phyloP scores from a whole-genome alignment of 495 filamentous ascomycete genomes.

The Neurospora sp. region DNA sequence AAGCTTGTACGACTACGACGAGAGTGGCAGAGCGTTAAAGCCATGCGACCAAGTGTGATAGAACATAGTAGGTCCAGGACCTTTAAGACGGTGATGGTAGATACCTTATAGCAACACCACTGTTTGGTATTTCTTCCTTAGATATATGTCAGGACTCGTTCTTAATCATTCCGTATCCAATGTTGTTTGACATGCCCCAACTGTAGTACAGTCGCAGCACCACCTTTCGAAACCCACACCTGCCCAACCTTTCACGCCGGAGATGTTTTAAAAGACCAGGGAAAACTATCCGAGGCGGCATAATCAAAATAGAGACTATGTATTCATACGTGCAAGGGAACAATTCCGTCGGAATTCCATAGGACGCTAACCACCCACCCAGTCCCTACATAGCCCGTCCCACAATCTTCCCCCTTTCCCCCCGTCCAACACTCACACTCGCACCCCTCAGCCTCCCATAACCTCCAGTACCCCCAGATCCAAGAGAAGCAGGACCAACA shows the following conservation, averaged over 20 bases:
- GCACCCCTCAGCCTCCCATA: not conserved
- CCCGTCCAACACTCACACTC: not conserved
- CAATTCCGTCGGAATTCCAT: not conserved
- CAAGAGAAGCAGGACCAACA: conserved; percentile 27
- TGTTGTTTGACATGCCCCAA: not conserved
- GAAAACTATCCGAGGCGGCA: not conserved
- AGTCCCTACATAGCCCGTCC: not conserved
- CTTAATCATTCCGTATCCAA: too few species aligned
- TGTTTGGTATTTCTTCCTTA: too few species aligned
- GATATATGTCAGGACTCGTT: too few species aligned
- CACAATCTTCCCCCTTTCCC: not conserved
- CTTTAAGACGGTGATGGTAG: too few species aligned
- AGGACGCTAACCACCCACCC: not conserved
- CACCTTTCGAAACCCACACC: not conserved
- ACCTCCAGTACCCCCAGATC: not conserved
- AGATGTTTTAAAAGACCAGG: not conserved
- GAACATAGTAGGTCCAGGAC: too few species aligned
- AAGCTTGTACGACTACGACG: too few species aligned
- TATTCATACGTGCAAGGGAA: not conserved
- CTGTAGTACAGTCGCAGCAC: not conserved
- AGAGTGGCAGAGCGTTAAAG: too few species aligned
- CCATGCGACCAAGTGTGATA: too few species aligned
- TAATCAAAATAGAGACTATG: not conserved
- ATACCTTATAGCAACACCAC: too few species aligned
- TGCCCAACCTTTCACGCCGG: not conserved